A percentile compares a stretch with the other conserved stretches of the same genome.
Conservation (phyloP, 805 yeast genomes). For the Lipomyces mesembrius region DNA sequence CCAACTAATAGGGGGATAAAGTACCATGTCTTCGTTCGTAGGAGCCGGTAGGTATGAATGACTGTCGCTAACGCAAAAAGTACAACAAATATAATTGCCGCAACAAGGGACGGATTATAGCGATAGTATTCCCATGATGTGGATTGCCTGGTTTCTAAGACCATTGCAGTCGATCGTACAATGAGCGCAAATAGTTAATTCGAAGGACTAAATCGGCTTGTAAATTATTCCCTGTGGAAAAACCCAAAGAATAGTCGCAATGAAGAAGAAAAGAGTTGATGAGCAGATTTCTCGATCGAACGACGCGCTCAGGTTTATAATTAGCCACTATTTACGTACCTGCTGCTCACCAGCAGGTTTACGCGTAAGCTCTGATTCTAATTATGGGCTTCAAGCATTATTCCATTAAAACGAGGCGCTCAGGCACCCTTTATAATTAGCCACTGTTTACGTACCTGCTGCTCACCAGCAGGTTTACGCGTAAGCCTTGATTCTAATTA, state of each 20-base stretch:
- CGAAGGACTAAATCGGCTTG: not conserved
- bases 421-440: too few relatives aligned
- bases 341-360: not conserved
- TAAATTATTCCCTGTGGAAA: too few relatives aligned
- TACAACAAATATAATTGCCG: not conserved
- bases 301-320: too few relatives aligned
- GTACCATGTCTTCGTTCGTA: constrained; percentile 1
- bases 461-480: not conserved
- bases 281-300: too few relatives aligned
- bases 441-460: too few relatives aligned
- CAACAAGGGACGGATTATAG: constrained; percentile 6
- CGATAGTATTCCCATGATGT: constrained; percentile 3
- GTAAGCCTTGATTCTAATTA: not conserved
- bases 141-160: too few relatives aligned
- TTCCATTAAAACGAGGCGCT: too few relatives aligned
- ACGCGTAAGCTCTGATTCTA: not conserved
- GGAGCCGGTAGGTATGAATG: not conserved
- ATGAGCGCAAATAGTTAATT: too few relatives aligned
- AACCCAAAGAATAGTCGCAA: not conserved
- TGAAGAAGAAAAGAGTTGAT: too few relatives aligned
- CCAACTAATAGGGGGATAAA: constrained; percentile 17
- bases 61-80: not conserved
- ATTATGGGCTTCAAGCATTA: not conserved
- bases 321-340: too few relatives aligned
- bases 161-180: too few relatives aligned